phyloP scores from a whole-genome alignment of 2,329 filamentous ascomycete species.

The Verticillium albo-atrum region DNA sequence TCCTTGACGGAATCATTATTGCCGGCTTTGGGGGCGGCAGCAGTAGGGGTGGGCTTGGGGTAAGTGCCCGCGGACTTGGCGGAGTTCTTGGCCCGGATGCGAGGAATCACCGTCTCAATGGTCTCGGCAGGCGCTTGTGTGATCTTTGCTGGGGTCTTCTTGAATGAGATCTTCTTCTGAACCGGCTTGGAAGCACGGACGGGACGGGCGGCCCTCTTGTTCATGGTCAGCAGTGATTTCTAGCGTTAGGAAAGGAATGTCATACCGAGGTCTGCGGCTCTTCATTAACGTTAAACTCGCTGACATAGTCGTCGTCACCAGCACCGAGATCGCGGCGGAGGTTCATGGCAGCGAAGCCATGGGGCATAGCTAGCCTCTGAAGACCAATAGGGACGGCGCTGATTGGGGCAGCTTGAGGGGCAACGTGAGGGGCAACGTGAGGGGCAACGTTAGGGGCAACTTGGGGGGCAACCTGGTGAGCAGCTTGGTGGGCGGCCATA shows the following conservation, averaged over 20 bases:
- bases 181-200: neutral
- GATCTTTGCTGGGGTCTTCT: neutral
- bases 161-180: neutral
- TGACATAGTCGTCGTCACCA: neutral
- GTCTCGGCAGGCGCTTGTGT: neutral
- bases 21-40: too few species aligned
- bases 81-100: neutral
- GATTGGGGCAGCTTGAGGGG: too few species aligned
- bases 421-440: too few species aligned
- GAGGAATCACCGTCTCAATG: neutral
- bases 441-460: too few species aligned
- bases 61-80: too few species aligned
- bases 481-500: too few species aligned
- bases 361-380: neutral
- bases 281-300: neutral
- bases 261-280: neutral
- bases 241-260: neutral
- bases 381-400: neutral
- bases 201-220: neutral
- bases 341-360: neutral
- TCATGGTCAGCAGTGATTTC: neutral
- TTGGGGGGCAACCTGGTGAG: too few species aligned
- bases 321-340: neutral
- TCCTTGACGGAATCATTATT: too few species aligned
- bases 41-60: too few species aligned